phyloP scores from a whole-genome alignment of 2,329 filamentous ascomycete species.

The Epichloe amarillans region DNA sequence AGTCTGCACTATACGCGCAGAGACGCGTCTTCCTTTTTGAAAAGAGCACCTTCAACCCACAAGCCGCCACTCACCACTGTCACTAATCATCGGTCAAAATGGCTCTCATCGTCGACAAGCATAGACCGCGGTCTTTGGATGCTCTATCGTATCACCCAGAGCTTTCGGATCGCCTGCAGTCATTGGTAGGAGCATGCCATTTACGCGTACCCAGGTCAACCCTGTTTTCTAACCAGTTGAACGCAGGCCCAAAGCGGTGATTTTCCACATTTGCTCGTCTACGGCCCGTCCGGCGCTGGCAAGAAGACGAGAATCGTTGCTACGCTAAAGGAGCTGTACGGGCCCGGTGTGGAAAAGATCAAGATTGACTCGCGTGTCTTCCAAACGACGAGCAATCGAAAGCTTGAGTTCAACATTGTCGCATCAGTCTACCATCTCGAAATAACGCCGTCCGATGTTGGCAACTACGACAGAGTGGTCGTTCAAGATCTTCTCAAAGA shows the following conservation, averaged over 20 bases:
- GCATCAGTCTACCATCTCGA: conserved; percentile 95
- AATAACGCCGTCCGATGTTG: conserved; percentile 94
- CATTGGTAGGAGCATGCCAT: conserved; percentile 50
- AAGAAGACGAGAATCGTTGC: conserved; percentile 97
- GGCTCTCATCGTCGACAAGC: conserved; percentile 60
- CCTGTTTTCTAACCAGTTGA: neutral
- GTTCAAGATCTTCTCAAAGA: conserved; percentile 94
- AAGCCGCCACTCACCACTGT: conserved; percentile 1
- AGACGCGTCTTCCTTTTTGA: conserved; percentile 18
- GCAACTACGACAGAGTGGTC: conserved; percentile 90
- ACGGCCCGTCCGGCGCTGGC: conserved; percentile 88
- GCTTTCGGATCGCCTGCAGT: conserved; percentile 73
- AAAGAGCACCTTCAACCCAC: conserved; percentile 11
- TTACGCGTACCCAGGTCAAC: neutral
- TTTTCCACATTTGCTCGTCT: conserved; percentile 94
- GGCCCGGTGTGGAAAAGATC: conserved; percentile 97
- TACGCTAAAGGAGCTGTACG: conserved; percentile 88
- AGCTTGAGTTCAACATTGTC: conserved; percentile 98
- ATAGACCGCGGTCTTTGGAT: conserved; percentile 61
- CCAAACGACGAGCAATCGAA: conserved; percentile 88
- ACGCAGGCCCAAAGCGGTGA: conserved; percentile 84
- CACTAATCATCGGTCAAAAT: conserved; percentile 25
- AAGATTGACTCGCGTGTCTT: conserved; percentile 97
- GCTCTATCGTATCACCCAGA: conserved; percentile 76
- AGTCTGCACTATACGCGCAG: conserved; percentile 24